Evolutionary conservation across 2,329 filamentous ascomycete genomes (phyloP).

Genomic region (Hymenoscyphus repandus): DNA sequence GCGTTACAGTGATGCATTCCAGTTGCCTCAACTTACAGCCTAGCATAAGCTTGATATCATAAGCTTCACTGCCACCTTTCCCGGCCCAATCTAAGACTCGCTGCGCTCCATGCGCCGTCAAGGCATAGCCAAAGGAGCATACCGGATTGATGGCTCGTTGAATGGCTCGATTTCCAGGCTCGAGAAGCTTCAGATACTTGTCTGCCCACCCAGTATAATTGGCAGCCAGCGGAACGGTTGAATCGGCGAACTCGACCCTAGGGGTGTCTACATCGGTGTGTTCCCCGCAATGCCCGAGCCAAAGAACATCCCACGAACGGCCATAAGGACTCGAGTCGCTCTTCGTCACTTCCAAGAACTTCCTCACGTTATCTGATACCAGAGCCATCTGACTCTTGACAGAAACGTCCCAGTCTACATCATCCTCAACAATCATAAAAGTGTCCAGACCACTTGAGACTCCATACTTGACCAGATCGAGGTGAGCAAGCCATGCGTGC

Average conservation of each 20-base stretch:
- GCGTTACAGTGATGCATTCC: slow-evolving; percentile 35
- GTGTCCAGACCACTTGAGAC: slow-evolving; percentile 19
- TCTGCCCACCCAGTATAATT: slow-evolving; percentile 26
- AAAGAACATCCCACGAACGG: slow-evolving; percentile 34
- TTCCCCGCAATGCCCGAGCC: slow-evolving; percentile 35
- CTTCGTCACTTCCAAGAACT: slow-evolving; percentile 19
- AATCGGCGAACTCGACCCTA: slow-evolving; percentile 18
- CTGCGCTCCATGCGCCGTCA: slow-evolving; percentile 29
- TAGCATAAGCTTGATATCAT: slow-evolving; percentile 32
- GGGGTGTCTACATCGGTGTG: slow-evolving; percentile 15
- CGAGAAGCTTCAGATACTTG: slow-evolving; percentile 15
- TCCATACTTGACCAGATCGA: slow-evolving; percentile 30
- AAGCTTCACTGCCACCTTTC: slow-evolving; percentile 30
- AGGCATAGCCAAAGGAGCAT: slow-evolving; percentile 31
- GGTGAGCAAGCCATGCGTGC: slow-evolving; percentile 29
- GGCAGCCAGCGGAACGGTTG: slow-evolving; percentile 17
- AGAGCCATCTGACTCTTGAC: slow-evolving; percentile 30
- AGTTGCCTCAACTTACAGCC: slow-evolving; percentile 29
- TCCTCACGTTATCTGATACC: slow-evolving; percentile 30
- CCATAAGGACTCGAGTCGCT: slow-evolving; percentile 28
- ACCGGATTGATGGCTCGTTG: slow-evolving; percentile 25
- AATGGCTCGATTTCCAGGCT: slow-evolving; percentile 25
- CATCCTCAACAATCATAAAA: slow-evolving; percentile 33
- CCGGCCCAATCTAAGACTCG: slow-evolving; percentile 30
- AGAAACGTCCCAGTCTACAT: slow-evolving; percentile 35